phyloP scores from a whole-genome alignment of 805 yeast genomes.

The Candida anglica region DNA sequence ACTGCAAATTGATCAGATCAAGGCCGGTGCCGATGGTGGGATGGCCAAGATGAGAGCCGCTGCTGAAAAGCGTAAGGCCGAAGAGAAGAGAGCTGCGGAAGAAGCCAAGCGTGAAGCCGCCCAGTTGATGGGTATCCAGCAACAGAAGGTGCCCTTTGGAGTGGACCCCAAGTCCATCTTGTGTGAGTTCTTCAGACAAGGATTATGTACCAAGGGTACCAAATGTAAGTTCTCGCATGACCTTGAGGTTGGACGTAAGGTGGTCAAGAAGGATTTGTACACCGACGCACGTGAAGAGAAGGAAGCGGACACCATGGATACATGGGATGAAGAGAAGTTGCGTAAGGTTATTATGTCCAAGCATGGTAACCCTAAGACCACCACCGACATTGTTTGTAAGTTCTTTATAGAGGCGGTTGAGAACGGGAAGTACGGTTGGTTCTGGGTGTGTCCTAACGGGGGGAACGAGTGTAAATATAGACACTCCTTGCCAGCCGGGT shows the following conservation, averaged over 20 bases:
- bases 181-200: conserved; percentile 83
- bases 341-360: conserved; percentile 82
- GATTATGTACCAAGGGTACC: conserved; percentile 81
- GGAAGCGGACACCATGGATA: conserved; percentile 86
- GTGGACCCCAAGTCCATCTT: conserved; percentile 94
- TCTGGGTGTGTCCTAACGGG: conserved; percentile 95
- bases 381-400: conserved; percentile 94
- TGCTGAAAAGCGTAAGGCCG: conserved; percentile 59
- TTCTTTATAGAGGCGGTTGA: conserved; percentile 95
- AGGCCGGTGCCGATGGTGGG: conserved; percentile 44
- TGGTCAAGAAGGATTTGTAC: conserved; percentile 86
- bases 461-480: conserved; percentile 90
- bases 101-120: conserved; percentile 86
- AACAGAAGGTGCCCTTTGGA: conserved; percentile 90
- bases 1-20: conserved; percentile 45
- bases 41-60: conserved; percentile 70
- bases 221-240: conserved; percentile 94
- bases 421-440: conserved; percentile 97
- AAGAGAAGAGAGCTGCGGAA: conserved; percentile 88
- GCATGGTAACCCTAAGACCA: conserved; percentile 91
- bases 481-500: conserved; percentile 96
- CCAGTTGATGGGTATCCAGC: conserved; percentile 65
- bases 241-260: conserved; percentile 73
- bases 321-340: conserved; percentile 95
- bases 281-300: conserved; percentile 77